Evolutionary conservation across 1,139 yeast species (phyloP), one percentile per base, ranked within the genome.

Genomic region (Lodderomyces metapsilosis): DNA sequence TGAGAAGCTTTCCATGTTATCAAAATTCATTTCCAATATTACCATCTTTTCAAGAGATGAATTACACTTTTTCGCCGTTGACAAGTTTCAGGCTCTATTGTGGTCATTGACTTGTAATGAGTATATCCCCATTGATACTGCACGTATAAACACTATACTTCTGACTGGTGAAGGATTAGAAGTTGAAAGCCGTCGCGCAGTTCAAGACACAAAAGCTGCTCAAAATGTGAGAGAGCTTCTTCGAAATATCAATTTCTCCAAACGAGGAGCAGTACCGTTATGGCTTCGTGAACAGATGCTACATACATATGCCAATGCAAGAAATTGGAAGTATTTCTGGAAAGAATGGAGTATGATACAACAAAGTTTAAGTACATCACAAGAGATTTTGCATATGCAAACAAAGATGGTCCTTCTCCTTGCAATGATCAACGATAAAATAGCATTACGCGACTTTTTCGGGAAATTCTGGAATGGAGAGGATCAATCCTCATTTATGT

Each of bases 261-360:
- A 39, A 41, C 46, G 43, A 13, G 51, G 38, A 16, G 18, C 37
- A 3, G 38, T 48, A 7, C 51, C 57, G 6, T 34, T 44, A 13
- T 54, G 61, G 12, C 56, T 61, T 39, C 56, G 60, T 36, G 76
- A 71, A 44, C 52, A 67, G 17, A 52, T 66, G 12, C 58, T 71
- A 37, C 59, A 61, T 44, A 61, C 69, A 1, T 68, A 63, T 43
- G 78, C 76, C 1, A 69, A 67, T 45, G 59, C 71, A 12, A 64
- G 65, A 3, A 31, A 38, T 27, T 71, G 76, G 76, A 44, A 46
- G 2, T 51, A 53, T 34, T 72, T 71, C 52, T 72, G 77, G 77
- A 48, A 48, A n/a, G 59, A 65, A 38, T 71, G 76, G 76, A 60
- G 66, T 18, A 44, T 49, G 1, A 39, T 49, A 11, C 38, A 42